These are phyloP conservation scores for Cercospora janseana DNA, from an alignment of 2,329 filamentous ascomycete genomes.

Conservation along the genomic window DNA sequence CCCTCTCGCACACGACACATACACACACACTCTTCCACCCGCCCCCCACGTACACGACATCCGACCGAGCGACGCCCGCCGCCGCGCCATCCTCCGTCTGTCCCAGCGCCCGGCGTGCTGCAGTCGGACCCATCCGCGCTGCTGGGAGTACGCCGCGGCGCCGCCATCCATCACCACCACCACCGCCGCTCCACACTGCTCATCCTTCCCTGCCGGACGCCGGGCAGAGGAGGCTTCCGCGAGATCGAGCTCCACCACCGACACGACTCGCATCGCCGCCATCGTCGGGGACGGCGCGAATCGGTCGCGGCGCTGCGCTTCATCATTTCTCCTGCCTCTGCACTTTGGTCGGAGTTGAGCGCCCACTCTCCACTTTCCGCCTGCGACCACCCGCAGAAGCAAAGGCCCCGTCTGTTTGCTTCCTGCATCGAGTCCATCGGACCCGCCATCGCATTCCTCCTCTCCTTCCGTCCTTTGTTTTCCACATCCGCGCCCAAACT, in stretches of 20 bases:
- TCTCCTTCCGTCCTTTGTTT: neutral
- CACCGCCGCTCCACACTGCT: too few species aligned
- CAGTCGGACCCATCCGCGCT: neutral
- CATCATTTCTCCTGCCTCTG: too few species aligned
- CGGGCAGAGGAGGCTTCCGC: neutral
- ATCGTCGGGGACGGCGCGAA: neutral
- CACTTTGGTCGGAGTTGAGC: too few species aligned
- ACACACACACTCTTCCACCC: neutral
- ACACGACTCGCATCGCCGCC: neutral
- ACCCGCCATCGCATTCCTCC: conserved; percentile 6
- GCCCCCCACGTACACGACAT: conserved; percentile 3
- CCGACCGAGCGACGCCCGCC: neutral
- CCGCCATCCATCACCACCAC: too few species aligned
- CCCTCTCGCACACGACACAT: too few species aligned
- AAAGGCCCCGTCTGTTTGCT: conserved; percentile 8
- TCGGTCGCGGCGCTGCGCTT: too few species aligned
- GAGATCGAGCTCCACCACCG: neutral
- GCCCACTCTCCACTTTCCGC: too few species aligned
- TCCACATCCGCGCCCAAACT: conserved; percentile 4
- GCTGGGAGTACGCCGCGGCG: too few species aligned
- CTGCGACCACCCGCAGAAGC: conserved; percentile 15
- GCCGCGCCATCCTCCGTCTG: neutral
- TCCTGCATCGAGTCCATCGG: conserved; percentile 16
- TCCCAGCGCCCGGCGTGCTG: conserved; percentile 11
- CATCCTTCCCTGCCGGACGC: conserved; percentile 3